A percentile compares a stretch with the other conserved stretches of the same genome.
These are phyloP conservation scores for Arachnopeziza araneosa DNA, from an alignment of 2,329 filamentous ascomycete genomes.

Conservation along the genomic window DNA sequence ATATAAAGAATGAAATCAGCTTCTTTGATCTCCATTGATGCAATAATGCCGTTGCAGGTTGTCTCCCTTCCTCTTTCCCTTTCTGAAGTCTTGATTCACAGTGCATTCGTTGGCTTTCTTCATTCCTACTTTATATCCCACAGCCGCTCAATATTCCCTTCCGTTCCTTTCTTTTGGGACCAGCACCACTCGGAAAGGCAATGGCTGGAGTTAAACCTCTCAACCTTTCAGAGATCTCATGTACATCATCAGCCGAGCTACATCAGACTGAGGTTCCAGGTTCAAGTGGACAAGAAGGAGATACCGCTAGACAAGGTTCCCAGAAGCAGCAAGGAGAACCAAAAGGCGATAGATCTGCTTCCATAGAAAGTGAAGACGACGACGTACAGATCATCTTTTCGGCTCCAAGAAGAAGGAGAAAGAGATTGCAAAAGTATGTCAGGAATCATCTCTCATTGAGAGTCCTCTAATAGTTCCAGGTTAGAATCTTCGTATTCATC, in stretches of 20 bases:
- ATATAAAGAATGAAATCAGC: not conserved
- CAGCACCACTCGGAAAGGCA: not conserved
- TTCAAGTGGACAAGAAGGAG: not conserved
- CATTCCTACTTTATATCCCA: not conserved
- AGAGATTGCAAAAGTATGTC: constrained; percentile 31
- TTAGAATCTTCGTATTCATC: constrained; percentile 1
- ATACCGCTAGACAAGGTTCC: not conserved
- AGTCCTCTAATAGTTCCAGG: constrained; percentile 1
- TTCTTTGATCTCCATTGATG: not conserved
- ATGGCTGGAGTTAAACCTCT: constrained; percentile 12
- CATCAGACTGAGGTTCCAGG: not conserved
- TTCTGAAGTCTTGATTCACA: not conserved
- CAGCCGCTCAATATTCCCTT: not conserved
- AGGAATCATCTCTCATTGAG: not conserved
- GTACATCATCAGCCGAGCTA: not conserved
- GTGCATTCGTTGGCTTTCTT: not conserved
- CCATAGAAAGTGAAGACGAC: constrained; percentile 31
- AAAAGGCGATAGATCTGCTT: not conserved
- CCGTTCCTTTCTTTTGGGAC: constrained; percentile 7
- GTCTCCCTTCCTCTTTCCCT: not conserved
- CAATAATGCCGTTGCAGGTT: not conserved
- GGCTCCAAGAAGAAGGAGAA: constrained; percentile 34
- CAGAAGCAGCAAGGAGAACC: not conserved
- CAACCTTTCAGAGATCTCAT: not conserved
- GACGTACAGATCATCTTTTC: constrained; percentile 42